Conservation (phyloP, 2,329 filamentous ascomycete genomes). For the Harringtonia aguacate region DNA sequence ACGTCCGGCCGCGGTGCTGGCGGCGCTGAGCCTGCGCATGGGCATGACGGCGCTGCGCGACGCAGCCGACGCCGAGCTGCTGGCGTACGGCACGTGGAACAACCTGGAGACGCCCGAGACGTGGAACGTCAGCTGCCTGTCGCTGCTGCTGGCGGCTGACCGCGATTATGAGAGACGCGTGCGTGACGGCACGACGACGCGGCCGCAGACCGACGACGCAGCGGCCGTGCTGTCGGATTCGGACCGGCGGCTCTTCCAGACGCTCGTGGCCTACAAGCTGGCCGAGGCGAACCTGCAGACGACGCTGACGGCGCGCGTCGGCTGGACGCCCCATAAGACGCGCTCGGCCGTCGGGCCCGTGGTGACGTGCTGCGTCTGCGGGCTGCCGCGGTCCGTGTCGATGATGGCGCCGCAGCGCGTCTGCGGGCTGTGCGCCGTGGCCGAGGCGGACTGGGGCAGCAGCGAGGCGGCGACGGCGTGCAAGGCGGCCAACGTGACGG, state of each 20-base stretch:
- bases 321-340: conserved; percentile 35
- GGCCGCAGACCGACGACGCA: conserved; percentile 4
- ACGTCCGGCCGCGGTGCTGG: conserved; percentile 33
- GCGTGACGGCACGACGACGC: conserved; percentile 5
- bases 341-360: conserved; percentile 30
- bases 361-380: conserved; percentile 27
- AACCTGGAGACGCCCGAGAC: conserved; percentile 35
- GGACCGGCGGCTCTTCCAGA: conserved; percentile 31
- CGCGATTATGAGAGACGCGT: conserved; percentile 12
- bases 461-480: conserved; percentile 16
- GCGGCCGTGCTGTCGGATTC: conserved; percentile 19
- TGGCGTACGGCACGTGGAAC: conserved; percentile 32
- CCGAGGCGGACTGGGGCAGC: conserved; percentile 1
- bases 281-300: conserved; percentile 34
- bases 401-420: conserved; percentile 28
- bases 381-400: conserved; percentile 36
- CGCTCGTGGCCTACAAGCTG: conserved; percentile 33
- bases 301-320: conserved; percentile 28
- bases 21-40: conserved; percentile 35
- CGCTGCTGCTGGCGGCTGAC: conserved; percentile 36
- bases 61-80: conserved; percentile 29
- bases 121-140: conserved; percentile 34
- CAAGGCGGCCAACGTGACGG: conserved; percentile 19
- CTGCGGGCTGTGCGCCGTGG: conserved; percentile 34
- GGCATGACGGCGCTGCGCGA: conserved; percentile 30